These are phyloP conservation scores for Cyberlindnera lachancei DNA, from an alignment of 805 yeast genomes.

Conservation along the genomic window DNA sequence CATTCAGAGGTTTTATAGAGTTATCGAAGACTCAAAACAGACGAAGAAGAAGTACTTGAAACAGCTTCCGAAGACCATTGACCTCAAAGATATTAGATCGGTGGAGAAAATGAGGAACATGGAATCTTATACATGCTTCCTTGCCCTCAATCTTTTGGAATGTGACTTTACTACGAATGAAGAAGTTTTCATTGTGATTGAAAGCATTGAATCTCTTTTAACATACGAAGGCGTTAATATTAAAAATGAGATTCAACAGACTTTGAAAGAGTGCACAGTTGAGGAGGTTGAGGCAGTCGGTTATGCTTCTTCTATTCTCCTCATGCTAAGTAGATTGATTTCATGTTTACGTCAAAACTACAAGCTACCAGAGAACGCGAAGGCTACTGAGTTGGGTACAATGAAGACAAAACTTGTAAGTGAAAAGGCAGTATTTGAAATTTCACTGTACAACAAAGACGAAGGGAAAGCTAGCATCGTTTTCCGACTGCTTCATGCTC, in stretches of 20 bases:
- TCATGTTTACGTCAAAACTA: conserved; percentile 7
- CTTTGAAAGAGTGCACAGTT: not conserved
- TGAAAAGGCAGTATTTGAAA: not conserved
- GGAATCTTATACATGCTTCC: conserved; percentile 26
- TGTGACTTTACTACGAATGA: conserved; percentile 38
- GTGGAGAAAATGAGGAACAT: conserved; percentile 11
- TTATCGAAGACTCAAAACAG: conserved; percentile 33
- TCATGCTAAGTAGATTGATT: conserved; percentile 2
- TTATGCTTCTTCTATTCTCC: not conserved
- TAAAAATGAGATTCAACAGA: conserved; percentile 1
- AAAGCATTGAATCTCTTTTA: conserved; percentile 30
- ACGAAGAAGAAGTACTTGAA: conserved; percentile 35
- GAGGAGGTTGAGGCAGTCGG: not conserved
- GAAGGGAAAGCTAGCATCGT: not conserved
- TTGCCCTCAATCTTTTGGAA: conserved; percentile 32
- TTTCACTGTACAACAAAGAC: not conserved
- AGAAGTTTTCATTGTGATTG: conserved; percentile 40
- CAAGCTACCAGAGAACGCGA: conserved; percentile 5
- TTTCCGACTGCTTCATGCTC: not conserved
- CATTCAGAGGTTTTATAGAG: conserved; percentile 33
- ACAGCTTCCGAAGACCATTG: conserved; percentile 26
- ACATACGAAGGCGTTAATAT: conserved; percentile 6
- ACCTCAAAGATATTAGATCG: conserved; percentile 18
- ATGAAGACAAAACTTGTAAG: conserved; percentile 6
- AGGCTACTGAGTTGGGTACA: conserved; percentile 5